Evolutionary conservation across 2,329 filamentous ascomycete species (phyloP).

Genomic region (Paecilomyces sp.): DNA sequence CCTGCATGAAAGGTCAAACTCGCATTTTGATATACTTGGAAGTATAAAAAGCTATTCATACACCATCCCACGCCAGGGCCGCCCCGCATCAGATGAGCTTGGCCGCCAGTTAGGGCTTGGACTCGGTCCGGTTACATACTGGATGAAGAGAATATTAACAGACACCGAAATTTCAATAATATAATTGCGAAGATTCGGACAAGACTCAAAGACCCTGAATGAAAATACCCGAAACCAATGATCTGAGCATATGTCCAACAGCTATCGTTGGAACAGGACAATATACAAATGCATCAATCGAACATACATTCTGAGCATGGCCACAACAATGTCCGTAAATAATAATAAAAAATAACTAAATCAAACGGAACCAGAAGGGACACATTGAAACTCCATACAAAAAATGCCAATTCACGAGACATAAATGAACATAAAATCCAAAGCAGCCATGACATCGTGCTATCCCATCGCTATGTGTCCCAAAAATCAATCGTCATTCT

Average conservation of each 20-base stretch:
- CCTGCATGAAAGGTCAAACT: slow-evolving; percentile 10
- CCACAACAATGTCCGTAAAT: neutral
- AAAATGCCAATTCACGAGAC: neutral
- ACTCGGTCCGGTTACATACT: neutral
- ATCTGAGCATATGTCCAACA: neutral
- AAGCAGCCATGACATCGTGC: neutral
- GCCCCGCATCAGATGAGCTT: neutral
- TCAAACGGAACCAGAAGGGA: neutral
- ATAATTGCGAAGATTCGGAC: neutral
- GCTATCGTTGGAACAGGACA: neutral
- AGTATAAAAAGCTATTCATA: neutral
- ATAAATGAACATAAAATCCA: neutral
- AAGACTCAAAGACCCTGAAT: neutral
- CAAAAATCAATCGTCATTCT: neutral
- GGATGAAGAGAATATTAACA: neutral
- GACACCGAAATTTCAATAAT: neutral
- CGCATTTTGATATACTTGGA: neutral
- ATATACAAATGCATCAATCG: neutral
- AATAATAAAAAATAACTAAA: neutral
- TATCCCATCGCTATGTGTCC: neutral
- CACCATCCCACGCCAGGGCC: neutral
- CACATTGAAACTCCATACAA: neutral
- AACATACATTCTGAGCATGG: neutral
- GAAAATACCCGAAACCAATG: neutral
- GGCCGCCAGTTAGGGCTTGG: neutral